These are phyloP conservation scores for Plasmodium ovale DNA, from an alignment of 169 alveolate genomes.

Conservation along the genomic window DNA sequence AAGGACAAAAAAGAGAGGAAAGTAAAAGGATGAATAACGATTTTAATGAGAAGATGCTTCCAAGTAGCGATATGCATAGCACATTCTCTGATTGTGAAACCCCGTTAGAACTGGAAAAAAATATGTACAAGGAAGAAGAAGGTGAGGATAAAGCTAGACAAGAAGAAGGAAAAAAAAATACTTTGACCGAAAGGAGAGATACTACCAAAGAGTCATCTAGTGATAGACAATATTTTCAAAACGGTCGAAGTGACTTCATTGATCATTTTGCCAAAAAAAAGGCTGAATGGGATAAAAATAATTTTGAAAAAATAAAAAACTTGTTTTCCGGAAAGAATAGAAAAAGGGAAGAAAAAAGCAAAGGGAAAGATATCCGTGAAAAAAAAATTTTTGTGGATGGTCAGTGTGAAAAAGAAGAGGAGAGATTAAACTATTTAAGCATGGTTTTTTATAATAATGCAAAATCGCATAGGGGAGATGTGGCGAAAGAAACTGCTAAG, in stretches of 20 bases:
- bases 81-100: not conserved
- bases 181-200: not conserved
- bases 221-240: not conserved
- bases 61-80: not conserved
- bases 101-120: not conserved
- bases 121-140: not conserved
- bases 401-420: not conserved
- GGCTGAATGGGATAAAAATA: not conserved
- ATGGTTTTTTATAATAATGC: slow-evolving; percentile 2
- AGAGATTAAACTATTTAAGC: not conserved
- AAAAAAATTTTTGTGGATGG: not conserved
- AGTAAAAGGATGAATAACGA: not conserved
- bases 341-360: slow-evolving; percentile 9
- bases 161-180: not conserved
- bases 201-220: not conserved
- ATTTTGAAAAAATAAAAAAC: slow-evolving; percentile 29
- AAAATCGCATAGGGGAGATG: not conserved
- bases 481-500: too few species aligned
- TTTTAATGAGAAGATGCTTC: not conserved
- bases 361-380: not conserved
- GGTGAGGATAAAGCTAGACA: not conserved
- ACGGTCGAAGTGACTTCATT: not conserved
- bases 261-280: not conserved
- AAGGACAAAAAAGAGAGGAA: not conserved
- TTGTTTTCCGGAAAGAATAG: slow-evolving; percentile 3